Conservation (phyloP, 371 early-diverging fungal genomes). For the Lichtheimia hyalospora region DNA sequence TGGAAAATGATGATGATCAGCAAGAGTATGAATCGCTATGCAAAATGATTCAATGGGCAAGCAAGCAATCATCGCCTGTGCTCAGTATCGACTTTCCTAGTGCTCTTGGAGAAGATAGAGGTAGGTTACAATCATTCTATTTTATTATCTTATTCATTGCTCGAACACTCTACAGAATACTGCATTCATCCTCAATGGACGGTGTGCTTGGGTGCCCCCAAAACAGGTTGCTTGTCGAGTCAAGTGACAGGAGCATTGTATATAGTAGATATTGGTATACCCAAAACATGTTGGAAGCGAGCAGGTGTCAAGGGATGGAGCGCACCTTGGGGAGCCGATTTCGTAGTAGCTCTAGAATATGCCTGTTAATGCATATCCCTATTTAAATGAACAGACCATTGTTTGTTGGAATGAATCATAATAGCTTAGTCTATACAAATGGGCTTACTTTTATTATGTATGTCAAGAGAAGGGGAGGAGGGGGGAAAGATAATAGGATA, state of each 20-base stretch:
- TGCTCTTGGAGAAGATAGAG: slow-evolving; percentile 62
- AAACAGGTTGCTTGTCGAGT: slow-evolving; percentile 56
- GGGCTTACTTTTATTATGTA: background rate
- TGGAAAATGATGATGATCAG: slow-evolving; percentile 54
- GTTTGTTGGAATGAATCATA: background rate
- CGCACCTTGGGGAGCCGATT: slow-evolving; percentile 74
- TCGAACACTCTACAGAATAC: slow-evolving; percentile 26
- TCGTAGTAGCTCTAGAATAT: slow-evolving; percentile 68
- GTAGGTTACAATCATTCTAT: slow-evolving; percentile 18
- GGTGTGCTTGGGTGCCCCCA: slow-evolving; percentile 75
- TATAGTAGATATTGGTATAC: slow-evolving; percentile 80
- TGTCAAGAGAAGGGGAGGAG: background rate
- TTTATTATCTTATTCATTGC: slow-evolving; percentile 3
- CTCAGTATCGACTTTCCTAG: slow-evolving; percentile 75
- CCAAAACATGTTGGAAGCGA: slow-evolving; percentile 61
- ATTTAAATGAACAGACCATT: background rate
- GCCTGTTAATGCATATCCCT: slow-evolving; percentile 1
- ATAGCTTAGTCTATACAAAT: background rate
- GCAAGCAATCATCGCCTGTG: slow-evolving; percentile 61
- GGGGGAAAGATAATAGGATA: background rate
- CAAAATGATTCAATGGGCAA: slow-evolving; percentile 72
- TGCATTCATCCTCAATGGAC: slow-evolving; percentile 69
- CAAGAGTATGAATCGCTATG: slow-evolving; percentile 47
- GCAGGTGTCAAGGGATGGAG: slow-evolving; percentile 59
- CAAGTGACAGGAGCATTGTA: slow-evolving; percentile 71